Base-by-base conservation (phyloP, 192 early-diverging fungal species). In the Backusella tarrabulga region DNA sequence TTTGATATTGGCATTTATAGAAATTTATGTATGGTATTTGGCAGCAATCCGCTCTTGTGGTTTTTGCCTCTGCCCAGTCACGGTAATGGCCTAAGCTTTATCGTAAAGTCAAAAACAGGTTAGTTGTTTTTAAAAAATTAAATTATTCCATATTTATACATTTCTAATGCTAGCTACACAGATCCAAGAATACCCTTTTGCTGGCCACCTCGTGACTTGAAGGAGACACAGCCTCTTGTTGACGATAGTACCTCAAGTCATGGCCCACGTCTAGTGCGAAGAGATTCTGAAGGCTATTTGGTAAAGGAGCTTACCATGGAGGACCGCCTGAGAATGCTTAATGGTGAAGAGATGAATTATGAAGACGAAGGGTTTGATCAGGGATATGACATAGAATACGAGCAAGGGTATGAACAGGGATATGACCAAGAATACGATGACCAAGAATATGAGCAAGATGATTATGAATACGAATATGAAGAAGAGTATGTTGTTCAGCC, bases 1-100 rank as follows among this genome's bases (percentile, higher is more conserved):
- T 98, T 95, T 81, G 91, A 97, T 78, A 73, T 96, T 32, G 97
- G 96, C 5, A 63, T 84, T 11, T 74, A 89, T 79, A 78, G 78
- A 40, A 98, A 98, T 77, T 80, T 97, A 34, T 84, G 87, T 68
- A 75, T 84, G 15, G 89, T 97, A 32, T 89, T 98, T 66, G 97
- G 93, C 17, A 73, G 74, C 4, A 83, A 77, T 71, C 67, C 83
- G 1, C 70, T 89, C 73, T 78, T 93, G 19, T 98, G 95, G 97
- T 89, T 88, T 78, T 76, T 91, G 68, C 95, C 96, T 7, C 77
- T 83, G 56, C 74, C 68, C 2, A 85, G 87, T 73, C 41, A 66
- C 2, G 95, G 93, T 36, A 85, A 88, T 26, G 96, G 96, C n/a
- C 76, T 94, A 14, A 76, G 83, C 44, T 95, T 89, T 79, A 74